Base-by-base conservation (phyloP, 2,329 filamentous ascomycete species). In the Pseudocercospora ulei region DNA sequence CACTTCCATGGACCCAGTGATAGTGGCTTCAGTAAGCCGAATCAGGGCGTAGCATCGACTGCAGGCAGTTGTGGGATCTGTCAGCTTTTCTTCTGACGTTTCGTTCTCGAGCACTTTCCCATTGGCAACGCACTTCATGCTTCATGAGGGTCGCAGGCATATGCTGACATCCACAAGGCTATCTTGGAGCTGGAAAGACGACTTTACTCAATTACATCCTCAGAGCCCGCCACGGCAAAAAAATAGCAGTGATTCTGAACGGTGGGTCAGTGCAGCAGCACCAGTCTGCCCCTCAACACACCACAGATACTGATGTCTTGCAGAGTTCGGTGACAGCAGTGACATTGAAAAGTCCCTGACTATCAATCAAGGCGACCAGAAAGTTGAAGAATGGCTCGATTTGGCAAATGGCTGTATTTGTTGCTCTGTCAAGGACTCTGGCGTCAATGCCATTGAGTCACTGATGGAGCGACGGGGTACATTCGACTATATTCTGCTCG, bases 341-440 rank as follows among this genome's bases (percentile, higher is more conserved):
- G 88, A 96, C 56, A 94, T 98, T 49, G 90, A 98, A 62, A 95
- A 94, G 60, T 87, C 86, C 27, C 71, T 98, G 46, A 96, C 88
- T 0, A 78, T 98, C 51, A 93, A 80, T 59, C 78, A 87, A 58
- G 50, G 49, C 29, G 81, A 80, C 43, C 82, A 78, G 24, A 76
- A 88, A 56, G 74, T 85, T 56, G 82, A 88, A 4, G 86, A 94
- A 67, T 98, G 92, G 83, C 76, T 98, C 17, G 87, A 95, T 46
- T 77, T 98, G 37, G 86, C 84, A 36, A 98, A 98, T 53, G 90
- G 90, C 47, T 98, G 90, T 60, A 86, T 98, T 50, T 98, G 90
- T 65, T 98, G 90, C 65, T 93, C 86, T 2, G 87, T 96, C 54
- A 98, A 95, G 78, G 90, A 98, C 60, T 78, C 81, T 0, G 90